A percentile compares a stretch with the other conserved stretches of the same genome.
phyloP scores from a whole-genome alignment of 805 yeast genomes.

The Candida palmyrensis region DNA sequence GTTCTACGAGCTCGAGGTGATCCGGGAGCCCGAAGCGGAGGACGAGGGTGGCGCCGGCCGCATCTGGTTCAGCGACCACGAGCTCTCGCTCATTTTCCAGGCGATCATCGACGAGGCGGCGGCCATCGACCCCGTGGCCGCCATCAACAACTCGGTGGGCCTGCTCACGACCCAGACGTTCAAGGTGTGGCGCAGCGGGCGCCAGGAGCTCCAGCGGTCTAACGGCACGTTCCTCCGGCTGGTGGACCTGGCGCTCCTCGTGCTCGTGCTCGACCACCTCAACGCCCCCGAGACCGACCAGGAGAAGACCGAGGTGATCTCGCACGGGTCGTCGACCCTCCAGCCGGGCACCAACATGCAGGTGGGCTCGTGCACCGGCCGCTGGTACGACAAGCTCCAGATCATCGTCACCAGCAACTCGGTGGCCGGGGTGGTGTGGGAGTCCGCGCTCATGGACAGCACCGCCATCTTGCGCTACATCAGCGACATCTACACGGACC shows the following conservation, averaged over 20 bases:
- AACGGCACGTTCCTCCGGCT: conserved; percentile 30
- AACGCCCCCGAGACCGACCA: conserved; percentile 42
- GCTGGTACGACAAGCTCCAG: conserved; percentile 59
- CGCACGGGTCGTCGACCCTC: conserved; percentile 47
- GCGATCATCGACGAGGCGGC: conserved; percentile 36
- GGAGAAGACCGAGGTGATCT: conserved; percentile 44
- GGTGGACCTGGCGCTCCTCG: conserved; percentile 49
- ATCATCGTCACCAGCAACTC: conserved; percentile 50
- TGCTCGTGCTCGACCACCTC: conserved; percentile 43
- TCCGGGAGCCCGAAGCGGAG: conserved; percentile 23
- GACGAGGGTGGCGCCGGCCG: conserved; percentile 17
- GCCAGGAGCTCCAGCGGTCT: conserved; percentile 35
- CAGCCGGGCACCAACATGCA: conserved; percentile 42
- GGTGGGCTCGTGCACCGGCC: conserved; percentile 51
- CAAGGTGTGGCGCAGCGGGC: conserved; percentile 43
- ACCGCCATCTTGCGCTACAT: conserved; percentile 54
- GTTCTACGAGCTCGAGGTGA: conserved; percentile 45
- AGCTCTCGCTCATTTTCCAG: conserved; percentile 40
- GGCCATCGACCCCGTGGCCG: conserved; percentile 28
- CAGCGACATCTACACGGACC: conserved; percentile 55
- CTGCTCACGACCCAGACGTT: conserved; percentile 51
- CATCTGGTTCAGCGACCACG: conserved; percentile 52
- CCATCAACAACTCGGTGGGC: conserved; percentile 45
- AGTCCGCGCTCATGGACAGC: conserved; percentile 52
- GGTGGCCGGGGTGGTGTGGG: conserved; percentile 58